These are phyloP conservation scores for Fusarium caatingaense DNA, from an alignment of 2,329 filamentous ascomycete genomes.

Conservation along the genomic window DNA sequence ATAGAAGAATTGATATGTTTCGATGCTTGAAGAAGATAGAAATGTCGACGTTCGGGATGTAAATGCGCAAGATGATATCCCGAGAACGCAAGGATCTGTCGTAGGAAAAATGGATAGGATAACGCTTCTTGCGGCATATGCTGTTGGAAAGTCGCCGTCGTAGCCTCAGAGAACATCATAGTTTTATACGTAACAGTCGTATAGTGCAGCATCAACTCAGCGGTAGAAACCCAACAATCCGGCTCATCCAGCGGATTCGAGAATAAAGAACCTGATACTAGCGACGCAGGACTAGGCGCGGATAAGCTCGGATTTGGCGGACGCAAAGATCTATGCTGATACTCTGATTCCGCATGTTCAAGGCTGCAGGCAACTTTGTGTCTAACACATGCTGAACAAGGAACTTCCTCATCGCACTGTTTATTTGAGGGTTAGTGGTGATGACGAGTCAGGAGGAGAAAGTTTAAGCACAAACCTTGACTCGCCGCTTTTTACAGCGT, in stretches of 20 bases:
- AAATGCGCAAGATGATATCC: constrained; percentile 34
- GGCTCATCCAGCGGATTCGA: constrained; percentile 3
- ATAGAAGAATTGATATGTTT: constrained; percentile 36
- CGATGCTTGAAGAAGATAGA: constrained; percentile 19
- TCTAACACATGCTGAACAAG: constrained; percentile 26
- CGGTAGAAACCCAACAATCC: constrained; percentile 24
- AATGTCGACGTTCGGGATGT: constrained; percentile 13
- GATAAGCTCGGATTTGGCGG: constrained; percentile 5
- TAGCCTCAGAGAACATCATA: constrained; percentile 17
- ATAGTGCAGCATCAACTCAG: constrained; percentile 39
- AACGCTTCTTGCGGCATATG: constrained; percentile 30
- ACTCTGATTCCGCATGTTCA: background rate
- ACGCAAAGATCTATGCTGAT: constrained; percentile 7
- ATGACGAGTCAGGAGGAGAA: background rate
- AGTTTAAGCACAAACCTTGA: constrained; percentile 8
- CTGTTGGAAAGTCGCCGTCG: constrained; percentile 20
- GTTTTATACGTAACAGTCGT: constrained; percentile 35
- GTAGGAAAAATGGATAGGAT: constrained; percentile 30
- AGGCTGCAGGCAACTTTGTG: constrained; percentile 29
- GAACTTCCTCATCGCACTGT: constrained; percentile 29
- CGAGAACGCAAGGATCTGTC: constrained; percentile 31
- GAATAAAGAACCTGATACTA: constrained; percentile 15
- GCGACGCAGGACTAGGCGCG: constrained; percentile 5
- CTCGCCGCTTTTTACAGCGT: constrained; percentile 30
- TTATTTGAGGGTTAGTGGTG: too few species aligned